Base-by-base conservation (phyloP, 768 basidiomycete species). In the Pleurotus ostreatus region DNA sequence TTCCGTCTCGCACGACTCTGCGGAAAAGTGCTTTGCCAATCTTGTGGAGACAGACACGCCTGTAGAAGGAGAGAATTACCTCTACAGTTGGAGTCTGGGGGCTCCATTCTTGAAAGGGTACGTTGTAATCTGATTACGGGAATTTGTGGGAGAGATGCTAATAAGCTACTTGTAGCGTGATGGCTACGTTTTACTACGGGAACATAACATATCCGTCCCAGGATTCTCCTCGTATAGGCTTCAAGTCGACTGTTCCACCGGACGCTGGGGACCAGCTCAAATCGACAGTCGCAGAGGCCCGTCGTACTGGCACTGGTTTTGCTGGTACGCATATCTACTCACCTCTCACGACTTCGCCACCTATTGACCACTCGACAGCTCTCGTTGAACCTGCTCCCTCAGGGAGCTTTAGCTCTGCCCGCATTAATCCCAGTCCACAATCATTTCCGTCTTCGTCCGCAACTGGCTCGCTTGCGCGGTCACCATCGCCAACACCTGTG, bases 51-150 rank as follows among this genome's bases (percentile, higher is more conserved):
- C 88, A 23, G 89, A 91, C 62, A 72, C 85, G 2, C 89, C 88
- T 0, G 63, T 61, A 8, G 68, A 64, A 9, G 81, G 81, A 4
- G 63, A 69, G 45, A 80, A 81, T 3, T 89, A 84, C 61, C 65
- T 86, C 46, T 89, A 87, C 61, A 84, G 82, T 62, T 92, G 89
- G 89, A 89, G 82, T 69, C 70, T 92, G 26, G 89, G 89, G 2
- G 80, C 78, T 60, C 89, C 89, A 1, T 91, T 91, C 61, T 62
- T 92, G 57, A 89, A 89, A 65, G 78, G 86, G 88, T 89, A 58
- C 45, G 26, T 16, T 62, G 15, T 41, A 34, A 18, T 13, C 59
- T 9, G n/a, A 40, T 46, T 56, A 37, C 47, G 51, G 22, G 43
- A 22, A n/a, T 51, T 43, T 20, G 25, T 41, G 34, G 39, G 23